phyloP scores from a whole-genome alignment of 257 asterid species.

The Eucommia ulmoides region DNA sequence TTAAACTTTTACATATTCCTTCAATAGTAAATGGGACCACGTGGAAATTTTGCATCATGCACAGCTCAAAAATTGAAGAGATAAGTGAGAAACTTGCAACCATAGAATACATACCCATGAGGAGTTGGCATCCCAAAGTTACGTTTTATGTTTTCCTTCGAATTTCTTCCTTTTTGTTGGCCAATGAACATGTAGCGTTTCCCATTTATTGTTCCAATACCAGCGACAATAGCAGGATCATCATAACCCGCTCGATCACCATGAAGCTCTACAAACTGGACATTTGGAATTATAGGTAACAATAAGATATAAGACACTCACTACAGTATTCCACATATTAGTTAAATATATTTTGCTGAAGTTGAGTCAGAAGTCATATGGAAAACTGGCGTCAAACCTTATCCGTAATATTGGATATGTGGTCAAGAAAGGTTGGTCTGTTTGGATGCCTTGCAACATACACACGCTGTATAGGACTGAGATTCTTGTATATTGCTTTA shows the following conservation, averaged over 20 bases:
- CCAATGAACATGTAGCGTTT: constrained; percentile 85
- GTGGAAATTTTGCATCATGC: constrained; percentile 2
- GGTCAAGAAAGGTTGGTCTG: constrained; percentile 90
- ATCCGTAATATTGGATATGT: constrained; percentile 74
- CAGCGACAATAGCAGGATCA: constrained; percentile 86
- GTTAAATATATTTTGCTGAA: background rate
- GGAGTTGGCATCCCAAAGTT: constrained; percentile 99
- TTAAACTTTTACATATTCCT: too few relatives aligned
- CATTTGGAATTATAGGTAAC: background rate
- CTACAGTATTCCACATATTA: background rate
- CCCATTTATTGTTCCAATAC: constrained; percentile 80
- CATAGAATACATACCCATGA: constrained; percentile 56
- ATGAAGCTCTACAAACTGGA: constrained; percentile 88
- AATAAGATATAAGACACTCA: background rate
- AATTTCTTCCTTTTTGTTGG: constrained; percentile 84
- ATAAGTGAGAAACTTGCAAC: constrained; percentile 1
- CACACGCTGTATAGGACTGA: constrained; percentile 79
- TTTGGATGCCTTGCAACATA: constrained; percentile 77
- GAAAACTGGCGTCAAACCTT: constrained; percentile 30
- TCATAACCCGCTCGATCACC: constrained; percentile 92
- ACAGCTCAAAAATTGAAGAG: background rate
- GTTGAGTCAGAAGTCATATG: background rate
- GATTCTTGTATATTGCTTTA: constrained; percentile 60
- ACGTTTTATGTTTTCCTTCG: constrained; percentile 79
- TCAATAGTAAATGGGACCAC: background rate